Percentiles rank a stretch among this genome's conserved stretches.
These are phyloP conservation scores for Lactarius tabidus DNA, from an alignment of 768 basidiomycete genomes.

Conservation along the genomic window DNA sequence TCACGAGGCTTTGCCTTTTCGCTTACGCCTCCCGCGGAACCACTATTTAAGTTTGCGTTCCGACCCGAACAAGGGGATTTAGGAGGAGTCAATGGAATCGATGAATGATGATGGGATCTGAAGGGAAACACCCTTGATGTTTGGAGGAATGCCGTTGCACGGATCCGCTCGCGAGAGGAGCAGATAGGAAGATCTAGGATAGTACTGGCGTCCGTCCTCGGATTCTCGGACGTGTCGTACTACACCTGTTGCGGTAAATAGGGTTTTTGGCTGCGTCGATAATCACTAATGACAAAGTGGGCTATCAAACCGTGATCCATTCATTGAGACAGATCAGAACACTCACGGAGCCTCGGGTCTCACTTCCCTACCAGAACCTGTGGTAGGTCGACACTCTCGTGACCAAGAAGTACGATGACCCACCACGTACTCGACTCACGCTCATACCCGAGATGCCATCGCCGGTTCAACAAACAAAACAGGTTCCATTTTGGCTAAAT, in stretches of 20 bases:
- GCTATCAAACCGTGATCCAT: background rate
- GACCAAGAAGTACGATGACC: too few species aligned
- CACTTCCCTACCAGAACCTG: too few species aligned
- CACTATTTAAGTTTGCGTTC: constrained; percentile 10
- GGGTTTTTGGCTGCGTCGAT: background rate
- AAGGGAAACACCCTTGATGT: background rate
- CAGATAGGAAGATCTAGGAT: background rate
- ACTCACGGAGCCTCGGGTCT: background rate
- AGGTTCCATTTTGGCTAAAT: constrained; percentile 3
- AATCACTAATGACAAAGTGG: background rate
- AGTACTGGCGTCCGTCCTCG: background rate
- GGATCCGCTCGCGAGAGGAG: background rate
- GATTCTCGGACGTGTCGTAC: background rate
- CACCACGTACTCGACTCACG: too few species aligned
- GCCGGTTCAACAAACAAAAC: background rate
- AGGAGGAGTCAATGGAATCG: background rate
- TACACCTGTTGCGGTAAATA: background rate
- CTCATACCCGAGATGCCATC: background rate
- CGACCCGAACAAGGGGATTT: background rate
- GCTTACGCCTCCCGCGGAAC: constrained; percentile 2
- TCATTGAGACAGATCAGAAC: background rate
- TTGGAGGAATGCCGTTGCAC: background rate
- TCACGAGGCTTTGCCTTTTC: constrained; percentile 21
- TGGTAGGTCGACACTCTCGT: too few species aligned
- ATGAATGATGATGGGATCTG: constrained; percentile 2